Conservation (phyloP, 2,329 filamentous ascomycete genomes). For the Claviceps arundinis region DNA sequence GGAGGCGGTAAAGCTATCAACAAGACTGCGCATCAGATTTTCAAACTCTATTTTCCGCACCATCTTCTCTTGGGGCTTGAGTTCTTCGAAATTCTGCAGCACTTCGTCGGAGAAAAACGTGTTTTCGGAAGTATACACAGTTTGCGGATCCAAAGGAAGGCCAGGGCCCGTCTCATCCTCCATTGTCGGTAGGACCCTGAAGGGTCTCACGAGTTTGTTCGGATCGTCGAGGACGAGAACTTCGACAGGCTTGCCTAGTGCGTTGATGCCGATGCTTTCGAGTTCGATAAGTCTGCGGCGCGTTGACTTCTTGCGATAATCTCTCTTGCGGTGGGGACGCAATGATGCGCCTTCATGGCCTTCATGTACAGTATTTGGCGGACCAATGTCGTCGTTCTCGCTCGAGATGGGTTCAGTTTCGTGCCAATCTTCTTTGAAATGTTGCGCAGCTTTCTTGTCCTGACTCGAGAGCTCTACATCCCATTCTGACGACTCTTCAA, state of each 20-base stretch:
- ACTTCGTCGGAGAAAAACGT: slow-evolving; percentile 21
- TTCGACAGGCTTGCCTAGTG: slow-evolving; percentile 24
- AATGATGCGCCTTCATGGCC: not conserved
- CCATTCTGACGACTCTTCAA: slow-evolving; percentile 7
- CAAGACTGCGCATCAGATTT: slow-evolving; percentile 24
- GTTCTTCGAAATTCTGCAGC: slow-evolving; percentile 31
- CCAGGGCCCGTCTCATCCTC: slow-evolving; percentile 8
- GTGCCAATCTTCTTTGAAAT: not conserved
- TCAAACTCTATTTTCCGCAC: slow-evolving; percentile 28
- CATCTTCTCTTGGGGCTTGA: slow-evolving; percentile 28
- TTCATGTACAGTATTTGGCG: not conserved
- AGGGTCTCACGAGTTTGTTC: slow-evolving; percentile 14
- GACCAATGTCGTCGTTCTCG: not conserved
- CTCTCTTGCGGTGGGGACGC: not conserved
- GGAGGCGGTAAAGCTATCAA: slow-evolving; percentile 30
- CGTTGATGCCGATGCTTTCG: slow-evolving; percentile 17
- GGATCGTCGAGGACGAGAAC: slow-evolving; percentile 34
- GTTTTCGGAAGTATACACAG: slow-evolving; percentile 13
- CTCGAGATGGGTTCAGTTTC: not conserved
- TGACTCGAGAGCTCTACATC: slow-evolving; percentile 1
- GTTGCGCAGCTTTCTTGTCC: not conserved
- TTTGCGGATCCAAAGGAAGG: slow-evolving; percentile 18
- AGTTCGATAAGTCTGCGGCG: slow-evolving; percentile 16
- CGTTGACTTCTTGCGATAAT: slow-evolving; percentile 3
- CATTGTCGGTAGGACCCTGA: slow-evolving; percentile 8